These are phyloP conservation scores for Ulota crispa DNA, from an alignment of 225 moss, liverwort and hornwort species.

Conservation along the genomic window DNA sequence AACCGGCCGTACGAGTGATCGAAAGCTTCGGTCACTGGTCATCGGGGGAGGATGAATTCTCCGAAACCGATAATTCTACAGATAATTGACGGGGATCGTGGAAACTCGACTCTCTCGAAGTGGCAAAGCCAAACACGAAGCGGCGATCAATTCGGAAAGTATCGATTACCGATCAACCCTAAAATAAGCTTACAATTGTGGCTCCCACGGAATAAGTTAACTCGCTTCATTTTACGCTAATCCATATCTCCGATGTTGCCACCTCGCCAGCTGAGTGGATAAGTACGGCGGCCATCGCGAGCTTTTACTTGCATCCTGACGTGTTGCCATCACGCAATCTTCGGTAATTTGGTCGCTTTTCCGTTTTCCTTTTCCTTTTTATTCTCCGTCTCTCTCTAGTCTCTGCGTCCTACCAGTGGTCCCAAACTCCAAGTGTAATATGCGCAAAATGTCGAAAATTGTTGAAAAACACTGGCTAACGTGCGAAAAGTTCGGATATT, in stretches of 20 bases:
- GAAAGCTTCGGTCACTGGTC: neutral
- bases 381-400: too few relatives aligned
- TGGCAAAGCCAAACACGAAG: neutral
- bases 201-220: slow-evolving; percentile 12
- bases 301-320: neutral
- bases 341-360: neutral
- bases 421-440: too few relatives aligned
- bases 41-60: neutral
- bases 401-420: too few relatives aligned
- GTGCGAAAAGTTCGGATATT: too few relatives aligned
- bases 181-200: neutral
- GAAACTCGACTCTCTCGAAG: neutral
- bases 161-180: neutral
- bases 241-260: slow-evolving; percentile 6
- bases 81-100: neutral
- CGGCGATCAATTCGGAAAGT: neutral
- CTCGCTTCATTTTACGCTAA: slow-evolving; percentile 6
- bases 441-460: too few relatives aligned
- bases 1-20: neutral
- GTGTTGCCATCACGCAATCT: slow-evolving; percentile 18
- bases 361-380: neutral
- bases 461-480: too few relatives aligned
- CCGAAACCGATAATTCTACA: neutral
- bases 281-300: slow-evolving; percentile 17
- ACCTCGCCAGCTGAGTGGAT: slow-evolving; percentile 27